phyloP scores from a whole-genome alignment of 176 grass and related monocot genomes.

The Typha latifolia region DNA sequence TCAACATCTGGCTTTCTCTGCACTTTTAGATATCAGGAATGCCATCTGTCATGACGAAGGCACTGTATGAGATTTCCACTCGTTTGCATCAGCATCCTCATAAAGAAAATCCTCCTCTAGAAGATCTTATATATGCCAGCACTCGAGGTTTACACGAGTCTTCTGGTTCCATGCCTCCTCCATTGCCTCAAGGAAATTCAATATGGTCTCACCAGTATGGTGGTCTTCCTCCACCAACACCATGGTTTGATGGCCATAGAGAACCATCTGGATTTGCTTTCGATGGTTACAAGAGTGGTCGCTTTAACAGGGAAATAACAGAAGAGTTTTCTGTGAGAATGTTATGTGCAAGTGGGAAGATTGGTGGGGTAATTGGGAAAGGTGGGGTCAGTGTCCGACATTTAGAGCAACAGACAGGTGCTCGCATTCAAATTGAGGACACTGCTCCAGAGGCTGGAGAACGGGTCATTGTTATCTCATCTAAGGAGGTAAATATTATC shows the following conservation, averaged over 20 bases:
- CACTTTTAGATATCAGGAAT: conserved; percentile 69
- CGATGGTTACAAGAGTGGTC: conserved; percentile 16
- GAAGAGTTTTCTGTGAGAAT: conserved; percentile 82
- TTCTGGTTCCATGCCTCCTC: conserved; percentile 19
- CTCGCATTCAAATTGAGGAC: conserved; percentile 75
- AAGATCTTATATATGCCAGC: conserved; percentile 88
- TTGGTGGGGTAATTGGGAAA: conserved; percentile 90
- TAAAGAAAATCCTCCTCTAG: conserved; percentile 82
- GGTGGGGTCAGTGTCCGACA: conserved; percentile 62
- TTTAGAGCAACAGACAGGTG: conserved; percentile 83
- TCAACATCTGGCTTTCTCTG: conserved; percentile 8
- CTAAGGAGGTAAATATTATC: conserved; percentile 61
- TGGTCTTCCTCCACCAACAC: conserved; percentile 34
- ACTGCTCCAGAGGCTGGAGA: conserved; percentile 51
- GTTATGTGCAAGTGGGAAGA: conserved; percentile 64
- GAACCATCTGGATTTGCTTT: conserved; percentile 39
- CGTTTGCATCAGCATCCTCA: conserved; percentile 79
- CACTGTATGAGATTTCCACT: conserved; percentile 80
- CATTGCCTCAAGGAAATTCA: conserved; percentile 36
- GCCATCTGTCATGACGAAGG: conserved; percentile 72
- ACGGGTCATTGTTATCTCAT: conserved; percentile 75
- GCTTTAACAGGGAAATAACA: conserved; percentile 7
- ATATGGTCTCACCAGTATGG: conserved; percentile 36
- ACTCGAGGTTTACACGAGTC: conserved; percentile 47
- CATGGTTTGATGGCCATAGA: conserved; percentile 57